A percentile compares a stretch with the other conserved stretches of the same genome.
Evolutionary conservation across 352 stramenopile species (phyloP).

Genomic region (Globisporangium recalcitrans): DNA sequence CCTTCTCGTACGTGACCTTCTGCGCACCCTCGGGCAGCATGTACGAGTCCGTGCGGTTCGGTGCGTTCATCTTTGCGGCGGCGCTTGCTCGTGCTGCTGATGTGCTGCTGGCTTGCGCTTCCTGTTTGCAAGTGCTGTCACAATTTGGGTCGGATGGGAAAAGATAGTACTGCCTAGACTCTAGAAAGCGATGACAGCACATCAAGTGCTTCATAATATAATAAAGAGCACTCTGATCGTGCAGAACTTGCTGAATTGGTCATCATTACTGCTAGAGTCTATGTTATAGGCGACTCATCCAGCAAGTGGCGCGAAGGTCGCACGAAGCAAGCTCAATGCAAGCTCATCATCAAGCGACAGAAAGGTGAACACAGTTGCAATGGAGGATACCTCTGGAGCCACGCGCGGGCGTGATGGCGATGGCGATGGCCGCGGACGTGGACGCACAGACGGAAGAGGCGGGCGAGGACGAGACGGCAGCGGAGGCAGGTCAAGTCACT

Average conservation of each 20-base stretch:
- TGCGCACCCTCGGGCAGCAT: slow-evolving; percentile 78
- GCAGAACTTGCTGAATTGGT: too few relatives aligned
- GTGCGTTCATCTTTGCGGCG: slow-evolving; percentile 66
- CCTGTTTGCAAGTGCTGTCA: not conserved
- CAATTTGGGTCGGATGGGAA: not conserved
- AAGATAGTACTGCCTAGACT: not conserved
- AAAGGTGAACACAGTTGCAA: not conserved
- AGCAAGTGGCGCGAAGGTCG: too few relatives aligned
- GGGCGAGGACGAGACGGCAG: not conserved
- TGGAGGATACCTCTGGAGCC: not conserved
- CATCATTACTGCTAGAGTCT: too few relatives aligned
- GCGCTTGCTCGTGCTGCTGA: not conserved
- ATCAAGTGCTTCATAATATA: not conserved
- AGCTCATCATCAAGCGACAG: too few relatives aligned
- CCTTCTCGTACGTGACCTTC: slow-evolving; percentile 94
- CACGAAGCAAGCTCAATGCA: too few relatives aligned
- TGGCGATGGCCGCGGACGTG: not conserved
- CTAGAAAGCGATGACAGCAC: not conserved
- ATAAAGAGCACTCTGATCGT: too few relatives aligned
- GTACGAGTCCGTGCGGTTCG: slow-evolving; percentile 80
- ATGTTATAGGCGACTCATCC: too few relatives aligned
- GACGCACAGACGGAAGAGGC: not conserved
- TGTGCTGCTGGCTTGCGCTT: not conserved
- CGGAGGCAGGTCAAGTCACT: not conserved
- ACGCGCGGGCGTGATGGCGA: not conserved